Conservation (phyloP, 192 early-diverging fungal genomes). For the Backusella sp. region DNA sequence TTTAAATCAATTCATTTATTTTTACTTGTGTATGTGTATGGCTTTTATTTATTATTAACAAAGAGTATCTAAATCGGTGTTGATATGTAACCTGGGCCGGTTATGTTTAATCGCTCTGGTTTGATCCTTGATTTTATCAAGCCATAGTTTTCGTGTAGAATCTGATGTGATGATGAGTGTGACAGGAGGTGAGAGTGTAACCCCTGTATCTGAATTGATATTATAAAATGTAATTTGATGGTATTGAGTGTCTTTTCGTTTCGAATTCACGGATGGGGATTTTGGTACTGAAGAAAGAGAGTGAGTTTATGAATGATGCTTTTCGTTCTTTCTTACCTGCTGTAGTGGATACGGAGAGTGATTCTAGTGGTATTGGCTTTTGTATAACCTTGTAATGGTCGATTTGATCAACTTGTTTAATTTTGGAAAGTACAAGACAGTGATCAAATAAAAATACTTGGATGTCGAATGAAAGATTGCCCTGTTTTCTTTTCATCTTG, state of each 20-base stretch:
- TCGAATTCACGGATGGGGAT: background rate
- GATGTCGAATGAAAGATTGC: constrained; percentile 38
- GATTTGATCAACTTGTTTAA: constrained; percentile 55
- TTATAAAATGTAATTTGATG: background rate
- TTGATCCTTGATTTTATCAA: constrained; percentile 11
- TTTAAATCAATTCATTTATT: background rate
- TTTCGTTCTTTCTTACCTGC: background rate
- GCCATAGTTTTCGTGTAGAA: constrained; percentile 12
- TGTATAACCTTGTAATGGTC: constrained; percentile 64
- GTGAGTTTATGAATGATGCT: background rate
- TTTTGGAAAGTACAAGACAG: constrained; percentile 70
- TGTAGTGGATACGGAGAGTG: background rate
- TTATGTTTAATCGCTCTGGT: background rate
- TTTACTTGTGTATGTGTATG: background rate
- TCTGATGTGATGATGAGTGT: background rate
- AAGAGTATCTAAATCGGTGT: background rate
- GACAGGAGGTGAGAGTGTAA: background rate
- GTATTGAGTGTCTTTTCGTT: background rate
- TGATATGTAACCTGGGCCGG: background rate
- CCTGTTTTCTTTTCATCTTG: constrained; percentile 58
- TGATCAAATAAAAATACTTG: constrained; percentile 90
- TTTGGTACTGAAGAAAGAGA: background rate
- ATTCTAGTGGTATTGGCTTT: constrained; percentile 9
- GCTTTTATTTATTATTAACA: background rate
- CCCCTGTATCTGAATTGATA: background rate